phyloP scores from a whole-genome alignment of 208 protist genomes.

The Tritrichomonas musculus region DNA sequence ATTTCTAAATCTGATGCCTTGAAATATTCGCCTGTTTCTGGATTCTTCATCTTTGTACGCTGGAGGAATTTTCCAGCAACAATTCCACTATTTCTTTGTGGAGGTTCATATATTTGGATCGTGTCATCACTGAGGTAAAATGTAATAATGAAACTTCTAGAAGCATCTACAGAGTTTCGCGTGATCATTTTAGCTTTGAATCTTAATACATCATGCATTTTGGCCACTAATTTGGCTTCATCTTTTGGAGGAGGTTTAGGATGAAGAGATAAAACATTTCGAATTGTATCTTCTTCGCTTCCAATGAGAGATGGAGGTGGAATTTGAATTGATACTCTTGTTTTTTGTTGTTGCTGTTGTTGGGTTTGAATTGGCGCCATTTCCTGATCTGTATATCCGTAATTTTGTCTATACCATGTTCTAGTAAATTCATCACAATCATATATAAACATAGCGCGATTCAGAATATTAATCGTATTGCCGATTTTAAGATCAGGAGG shows the following conservation, averaged over 20 bases:
- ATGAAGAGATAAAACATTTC: background rate
- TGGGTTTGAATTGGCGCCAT: background rate
- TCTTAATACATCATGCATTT: background rate
- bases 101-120: slow-evolving; percentile 38
- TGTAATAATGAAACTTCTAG: slow-evolving; percentile 41
- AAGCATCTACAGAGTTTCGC: slow-evolving; percentile 33
- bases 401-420: background rate
- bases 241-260: slow-evolving; percentile 38
- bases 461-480: slow-evolving; percentile 15
- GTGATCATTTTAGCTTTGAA: slow-evolving; percentile 38
- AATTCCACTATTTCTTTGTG: slow-evolving; percentile 41
- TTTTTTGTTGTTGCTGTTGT: background rate
- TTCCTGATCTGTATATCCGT: background rate
- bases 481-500: slow-evolving; percentile 40
- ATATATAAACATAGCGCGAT: slow-evolving; percentile 34
- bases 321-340: background rate
- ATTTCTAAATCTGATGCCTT: background rate
- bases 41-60: slow-evolving; percentile 36
- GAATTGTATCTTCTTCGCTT: slow-evolving; percentile 37
- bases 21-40: slow-evolving; percentile 38
- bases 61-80: slow-evolving; percentile 46
- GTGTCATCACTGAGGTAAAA: slow-evolving; percentile 38
- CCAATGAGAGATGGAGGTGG: slow-evolving; percentile 33
- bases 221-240: slow-evolving; percentile 34
- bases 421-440: slow-evolving; percentile 37